Evolutionary conservation across 2,329 filamentous ascomycete species (phyloP).

Genomic region (Alternaria gaisen): DNA sequence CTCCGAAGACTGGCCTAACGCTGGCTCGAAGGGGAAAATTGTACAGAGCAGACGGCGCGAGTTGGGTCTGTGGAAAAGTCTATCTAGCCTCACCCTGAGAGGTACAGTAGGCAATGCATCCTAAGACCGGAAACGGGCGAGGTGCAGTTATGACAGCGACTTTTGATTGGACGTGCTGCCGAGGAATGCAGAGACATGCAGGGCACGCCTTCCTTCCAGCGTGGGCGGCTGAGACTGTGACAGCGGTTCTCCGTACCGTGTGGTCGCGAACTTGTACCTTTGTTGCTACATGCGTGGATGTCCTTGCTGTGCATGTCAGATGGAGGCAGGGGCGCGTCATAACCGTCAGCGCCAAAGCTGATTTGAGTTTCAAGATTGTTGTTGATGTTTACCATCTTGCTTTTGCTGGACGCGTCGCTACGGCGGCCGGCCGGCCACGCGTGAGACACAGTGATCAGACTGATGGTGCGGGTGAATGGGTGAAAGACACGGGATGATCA

Average conservation of each 20-base stretch:
- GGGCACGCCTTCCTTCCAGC: constrained; percentile 29
- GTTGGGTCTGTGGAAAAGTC: not conserved
- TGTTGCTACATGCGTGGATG: not conserved
- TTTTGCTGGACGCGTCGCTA: constrained; percentile 5
- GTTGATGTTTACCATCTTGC: constrained; percentile 6
- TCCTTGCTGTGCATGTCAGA: constrained; percentile 1
- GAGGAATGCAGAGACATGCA: constrained; percentile 27
- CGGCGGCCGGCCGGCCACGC: not conserved
- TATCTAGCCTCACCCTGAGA: constrained; percentile 1
- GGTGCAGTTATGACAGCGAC: not conserved
- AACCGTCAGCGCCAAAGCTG: not conserved
- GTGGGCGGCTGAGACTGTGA: constrained; percentile 26
- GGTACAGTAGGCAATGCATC: not conserved
- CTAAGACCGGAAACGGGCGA: not conserved
- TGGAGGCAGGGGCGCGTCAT: constrained; percentile 1
- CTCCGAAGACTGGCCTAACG: constrained; percentile 31
- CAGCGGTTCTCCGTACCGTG: constrained; percentile 3
- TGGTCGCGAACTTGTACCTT: not conserved
- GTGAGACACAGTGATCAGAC: not conserved
- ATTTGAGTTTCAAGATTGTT: not conserved
- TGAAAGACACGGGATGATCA: not conserved
- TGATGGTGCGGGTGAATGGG: not conserved
- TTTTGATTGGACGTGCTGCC: constrained; percentile 20
- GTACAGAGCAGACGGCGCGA: constrained; percentile 15
- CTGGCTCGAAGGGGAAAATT: constrained; percentile 21